Conservation (phyloP, 2,329 filamentous ascomycete genomes). For the Tolypocladium tundrense region DNA sequence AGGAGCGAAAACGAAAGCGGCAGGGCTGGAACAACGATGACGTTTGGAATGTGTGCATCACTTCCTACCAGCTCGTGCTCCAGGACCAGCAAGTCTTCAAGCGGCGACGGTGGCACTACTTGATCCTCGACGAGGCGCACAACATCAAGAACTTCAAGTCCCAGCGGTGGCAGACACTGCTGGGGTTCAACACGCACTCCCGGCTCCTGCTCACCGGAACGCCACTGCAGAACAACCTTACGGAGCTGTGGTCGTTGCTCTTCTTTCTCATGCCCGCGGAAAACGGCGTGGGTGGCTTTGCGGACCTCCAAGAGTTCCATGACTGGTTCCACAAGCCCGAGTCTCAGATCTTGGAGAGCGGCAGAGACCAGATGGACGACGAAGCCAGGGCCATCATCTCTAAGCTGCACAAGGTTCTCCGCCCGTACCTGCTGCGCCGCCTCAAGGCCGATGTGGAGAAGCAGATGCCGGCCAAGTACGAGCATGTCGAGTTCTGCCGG, state of each 20-base stretch:
- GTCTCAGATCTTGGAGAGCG: conserved; percentile 91
- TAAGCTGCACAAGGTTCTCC: conserved; percentile 86
- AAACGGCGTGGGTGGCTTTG: conserved; percentile 79
- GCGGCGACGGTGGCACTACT: conserved; percentile 88
- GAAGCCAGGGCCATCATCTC: conserved; percentile 86
- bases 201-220: conserved; percentile 86
- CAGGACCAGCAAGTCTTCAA: conserved; percentile 94
- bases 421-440: conserved; percentile 82
- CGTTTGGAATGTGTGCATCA: conserved; percentile 94
- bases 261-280: conserved; percentile 95
- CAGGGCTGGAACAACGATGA: conserved; percentile 90
- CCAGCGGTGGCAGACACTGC: conserved; percentile 88
- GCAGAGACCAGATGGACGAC: conserved; percentile 85
- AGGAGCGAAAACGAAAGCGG: conserved; percentile 84
- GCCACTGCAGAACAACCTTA: conserved; percentile 91
- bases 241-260: conserved; percentile 90
- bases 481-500: conserved; percentile 92
- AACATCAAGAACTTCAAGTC: conserved; percentile 99
- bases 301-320: conserved; percentile 90
- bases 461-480: conserved; percentile 97
- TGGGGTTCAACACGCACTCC: conserved; percentile 85
- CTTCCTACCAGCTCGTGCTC: conserved; percentile 91
- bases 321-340: conserved; percentile 94
- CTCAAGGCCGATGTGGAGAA: conserved; percentile 97
- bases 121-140: conserved; percentile 96